Base-by-base conservation (phyloP, 805 yeast genomes). In the Zygoascus biomembranicola region DNA sequence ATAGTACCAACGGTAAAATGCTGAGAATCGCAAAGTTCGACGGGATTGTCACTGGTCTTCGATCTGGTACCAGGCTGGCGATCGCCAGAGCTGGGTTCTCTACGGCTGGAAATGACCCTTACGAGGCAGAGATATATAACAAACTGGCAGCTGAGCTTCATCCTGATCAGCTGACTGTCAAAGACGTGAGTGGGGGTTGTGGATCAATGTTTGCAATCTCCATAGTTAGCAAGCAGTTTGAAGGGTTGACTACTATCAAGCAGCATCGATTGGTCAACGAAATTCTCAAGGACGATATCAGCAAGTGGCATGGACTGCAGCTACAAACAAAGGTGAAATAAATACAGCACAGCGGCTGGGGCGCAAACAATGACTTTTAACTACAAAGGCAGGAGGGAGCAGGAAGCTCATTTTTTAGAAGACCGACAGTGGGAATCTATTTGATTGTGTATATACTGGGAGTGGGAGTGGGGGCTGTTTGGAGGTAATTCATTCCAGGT, bases 201-300 rank as follows among this genome's bases (percentile, higher is more conserved):
- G 99, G 99, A 0, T 90, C 97, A 6, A 94, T 94, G 99, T 94
- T 89, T 71, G 89, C 96, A 48, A 92, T 94, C 50, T 72, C 76
- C 55, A 79, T 94, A 16, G 85, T 82, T 47, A 82, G 94, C 52
- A 75, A 74, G 1, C 73, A 80, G 63, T 94, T 94, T 70, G 81
- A 85, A 61, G 96, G 96, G 0, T 65, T 87, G 45, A 73, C 87
- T 1, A 88, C 88, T 82, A 77, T 94, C 59, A 90, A 90, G 65
- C 99, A 94, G 68, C 99, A 94, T 64, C 77, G 96, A 56, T 68
- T 92, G 60, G 98, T 94, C 14, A 92, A 94, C 69, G 79, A 81
- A 52, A 74, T 82, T 1, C 73, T 94, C 61, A 82, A 84, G 56
- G 95, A 88, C 43, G 98, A 94, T 62, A 88, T 94, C 47, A 73